Evolutionary conservation across 345 rosid genomes (phyloP).

Genomic region (Barbarea vulgaris): DNA sequence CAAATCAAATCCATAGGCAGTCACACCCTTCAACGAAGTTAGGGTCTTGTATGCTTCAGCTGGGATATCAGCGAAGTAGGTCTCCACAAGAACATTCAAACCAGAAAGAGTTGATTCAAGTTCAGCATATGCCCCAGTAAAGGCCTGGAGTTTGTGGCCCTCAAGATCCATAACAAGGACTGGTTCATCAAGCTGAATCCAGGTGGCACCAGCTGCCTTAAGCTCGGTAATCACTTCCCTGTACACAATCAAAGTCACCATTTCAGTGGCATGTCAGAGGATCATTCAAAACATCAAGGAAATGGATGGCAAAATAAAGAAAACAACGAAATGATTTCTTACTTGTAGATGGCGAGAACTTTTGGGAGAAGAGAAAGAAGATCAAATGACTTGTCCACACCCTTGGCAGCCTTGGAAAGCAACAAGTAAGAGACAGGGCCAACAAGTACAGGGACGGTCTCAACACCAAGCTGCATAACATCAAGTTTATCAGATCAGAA

Average conservation of each 20-base stretch:
- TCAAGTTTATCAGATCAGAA: constrained; percentile 3
- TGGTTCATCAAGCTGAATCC: constrained; percentile 98
- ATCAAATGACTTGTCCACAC: constrained; percentile 80
- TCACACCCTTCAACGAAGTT: constrained; percentile 86
- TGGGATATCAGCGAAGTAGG: constrained; percentile 95
- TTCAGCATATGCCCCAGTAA: constrained; percentile 75
- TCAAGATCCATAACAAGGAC: constrained; percentile 93
- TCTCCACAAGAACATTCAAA: constrained; percentile 79
- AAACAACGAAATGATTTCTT: constrained; percentile 36
- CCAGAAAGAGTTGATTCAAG: constrained; percentile 86
- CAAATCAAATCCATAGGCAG: constrained; percentile 83
- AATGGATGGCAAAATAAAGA: not conserved
- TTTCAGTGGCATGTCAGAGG: constrained; percentile 28
- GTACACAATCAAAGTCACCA: constrained; percentile 28
- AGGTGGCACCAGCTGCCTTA: constrained; percentile 96
- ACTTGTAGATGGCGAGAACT: constrained; percentile 89
- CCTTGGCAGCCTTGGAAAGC: constrained; percentile 94
- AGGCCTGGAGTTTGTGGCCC: constrained; percentile 76
- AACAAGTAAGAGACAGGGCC: constrained; percentile 97
- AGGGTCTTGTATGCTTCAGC: constrained; percentile 82
- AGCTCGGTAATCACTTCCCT: constrained; percentile 94
- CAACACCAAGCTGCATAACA: constrained; percentile 75
- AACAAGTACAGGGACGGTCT: constrained; percentile 88
- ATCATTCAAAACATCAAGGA: constrained; percentile 1
- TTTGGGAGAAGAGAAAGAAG: constrained; percentile 88